Conservation (phyloP, 2,329 filamentous ascomycete species). For the Phaeosphaeriaceae sp. region DNA sequence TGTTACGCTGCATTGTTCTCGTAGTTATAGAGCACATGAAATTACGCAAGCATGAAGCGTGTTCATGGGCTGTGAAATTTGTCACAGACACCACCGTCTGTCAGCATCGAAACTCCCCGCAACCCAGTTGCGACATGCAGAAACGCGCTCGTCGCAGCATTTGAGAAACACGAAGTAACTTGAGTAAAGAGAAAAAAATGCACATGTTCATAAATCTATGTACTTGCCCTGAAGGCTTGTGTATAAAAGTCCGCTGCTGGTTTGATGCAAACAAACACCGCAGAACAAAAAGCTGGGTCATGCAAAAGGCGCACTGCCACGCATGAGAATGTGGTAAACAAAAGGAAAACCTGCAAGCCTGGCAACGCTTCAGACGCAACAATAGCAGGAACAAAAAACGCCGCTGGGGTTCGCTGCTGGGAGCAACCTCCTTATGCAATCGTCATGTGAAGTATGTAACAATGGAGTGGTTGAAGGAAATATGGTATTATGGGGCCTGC, state of each 20-base stretch:
- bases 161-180: background rate
- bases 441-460: conserved; percentile 19
- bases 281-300: conserved; percentile 11
- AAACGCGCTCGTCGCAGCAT: background rate
- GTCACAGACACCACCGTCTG: background rate
- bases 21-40: background rate
- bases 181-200: background rate
- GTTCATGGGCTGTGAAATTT: background rate
- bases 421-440: conserved; percentile 23
- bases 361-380: conserved; percentile 1
- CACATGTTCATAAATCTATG: conserved; percentile 5
- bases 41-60: background rate
- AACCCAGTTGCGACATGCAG: background rate
- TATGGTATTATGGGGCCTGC: conserved; percentile 27
- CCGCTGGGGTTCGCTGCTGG: conserved; percentile 9
- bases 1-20: too few species aligned
- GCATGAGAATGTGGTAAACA: conserved; percentile 24
- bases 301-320: conserved; percentile 38
- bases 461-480: conserved; percentile 6
- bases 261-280: background rate
- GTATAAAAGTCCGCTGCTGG: background rate
- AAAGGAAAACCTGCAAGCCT: conserved; percentile 5
- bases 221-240: conserved; percentile 1
- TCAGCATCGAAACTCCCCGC: background rate
- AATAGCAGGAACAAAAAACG: conserved; percentile 13